phyloP scores from a whole-genome alignment of 2,329 filamentous ascomycete genomes.

The Ambrosiella xylebori region DNA sequence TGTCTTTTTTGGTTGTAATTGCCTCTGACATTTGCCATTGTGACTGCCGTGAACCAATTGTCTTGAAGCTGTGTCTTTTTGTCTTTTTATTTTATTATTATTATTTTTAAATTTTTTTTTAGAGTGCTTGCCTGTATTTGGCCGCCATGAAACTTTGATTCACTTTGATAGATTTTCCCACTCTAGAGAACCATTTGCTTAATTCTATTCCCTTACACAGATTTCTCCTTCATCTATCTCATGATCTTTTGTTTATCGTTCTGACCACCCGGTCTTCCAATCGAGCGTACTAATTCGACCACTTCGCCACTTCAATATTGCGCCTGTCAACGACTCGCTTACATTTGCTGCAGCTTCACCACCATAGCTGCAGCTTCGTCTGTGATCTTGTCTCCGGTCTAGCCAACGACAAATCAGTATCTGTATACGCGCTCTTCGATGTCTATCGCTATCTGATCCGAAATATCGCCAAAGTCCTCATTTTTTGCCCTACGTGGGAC shows the following conservation, averaged over 20 bases:
- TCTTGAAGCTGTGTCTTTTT: background rate
- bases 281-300: background rate
- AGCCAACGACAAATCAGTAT: too few species aligned
- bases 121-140: background rate
- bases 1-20: background rate
- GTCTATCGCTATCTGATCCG: too few species aligned
- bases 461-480: too few species aligned
- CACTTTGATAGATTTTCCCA: background rate
- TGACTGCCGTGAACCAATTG: background rate
- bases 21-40: background rate
- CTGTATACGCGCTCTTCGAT: too few species aligned
- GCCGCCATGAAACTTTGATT: too few species aligned
- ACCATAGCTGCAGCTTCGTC: too few species aligned
- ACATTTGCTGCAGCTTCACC: too few species aligned
- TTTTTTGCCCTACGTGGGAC: too few species aligned
- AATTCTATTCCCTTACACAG: background rate
- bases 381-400: too few species aligned
- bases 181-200: background rate
- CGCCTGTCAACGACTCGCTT: too few species aligned
- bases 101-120: background rate
- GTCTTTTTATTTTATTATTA: background rate
- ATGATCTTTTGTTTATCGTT: background rate
- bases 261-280: background rate
- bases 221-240: background rate
- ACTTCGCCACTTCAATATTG: background rate